Evolutionary conservation across 2,329 filamentous ascomycete genomes (phyloP), one percentile per base, ranked within the genome.

Genomic region (Didymella arachidicola): DNA sequence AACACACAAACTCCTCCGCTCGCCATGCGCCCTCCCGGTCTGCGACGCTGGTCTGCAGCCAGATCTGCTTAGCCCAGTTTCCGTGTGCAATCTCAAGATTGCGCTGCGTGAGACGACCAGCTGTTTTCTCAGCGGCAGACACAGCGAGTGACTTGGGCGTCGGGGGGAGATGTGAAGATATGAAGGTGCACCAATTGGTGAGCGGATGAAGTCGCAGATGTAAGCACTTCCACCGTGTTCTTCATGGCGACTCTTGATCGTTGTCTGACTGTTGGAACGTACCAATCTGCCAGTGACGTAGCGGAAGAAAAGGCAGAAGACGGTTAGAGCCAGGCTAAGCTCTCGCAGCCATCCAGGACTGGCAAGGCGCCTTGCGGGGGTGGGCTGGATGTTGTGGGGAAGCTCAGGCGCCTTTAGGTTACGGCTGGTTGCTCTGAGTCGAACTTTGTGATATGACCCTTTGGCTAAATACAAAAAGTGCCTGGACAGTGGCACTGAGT

Each of bases 41-140:
- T 5, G 34, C 34, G 34, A 36, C 18, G 10, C 16, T 36, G 16
- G 34, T 36, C n/a, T n/a, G 4, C 2, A 4, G 16, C 34, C 18
- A n/a, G n/a, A n/a, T n/a, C 5, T 36, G 16, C 34, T n/a, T 5
- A 36, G 34, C 34, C 34, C 7, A n/a, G 8, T 36, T n/a, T 36
- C 34, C 34, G 34, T 36, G 34, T 16, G 34, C 34, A 38, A 18
- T 38, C n/a, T 38, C 34, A n/a, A 18, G 34, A 57, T 86, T 87
- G 42, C 61, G 62, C 10, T 80, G 74, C 10, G 69, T 70, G 0
- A 87, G 80, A 0, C 56, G 39, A 0, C 70, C 68, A n/a, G 69
- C 71, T 12, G 73, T 63, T 11, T 81, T 57, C 60, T 86, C 84
- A 3, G 60, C 42, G 1, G 63, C n/a, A 14, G 82, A 82, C 38